These are phyloP conservation scores for Microdochium nivale DNA, from an alignment of 2,329 filamentous ascomycete species.

Conservation along the genomic window DNA sequence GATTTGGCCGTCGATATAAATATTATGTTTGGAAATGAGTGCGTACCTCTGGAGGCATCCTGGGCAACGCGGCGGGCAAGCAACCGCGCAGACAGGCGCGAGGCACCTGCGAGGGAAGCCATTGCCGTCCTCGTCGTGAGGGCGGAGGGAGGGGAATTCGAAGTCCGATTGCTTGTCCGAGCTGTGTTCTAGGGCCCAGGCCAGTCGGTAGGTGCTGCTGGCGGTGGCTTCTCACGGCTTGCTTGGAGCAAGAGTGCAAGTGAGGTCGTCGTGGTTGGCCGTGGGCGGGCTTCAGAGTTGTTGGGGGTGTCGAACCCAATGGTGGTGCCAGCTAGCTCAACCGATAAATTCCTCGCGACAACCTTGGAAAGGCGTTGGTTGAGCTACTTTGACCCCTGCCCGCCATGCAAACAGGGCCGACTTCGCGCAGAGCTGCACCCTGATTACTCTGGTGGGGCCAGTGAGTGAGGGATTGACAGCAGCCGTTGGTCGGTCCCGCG, in stretches of 20 bases:
- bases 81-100: constrained; percentile 54
- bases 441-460: neutral
- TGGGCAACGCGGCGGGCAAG: constrained; percentile 43
- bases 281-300: constrained; percentile 1
- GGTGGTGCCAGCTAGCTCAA: neutral
- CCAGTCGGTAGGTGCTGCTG: no score
- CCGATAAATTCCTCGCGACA: constrained; percentile 1
- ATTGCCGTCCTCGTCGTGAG: constrained; percentile 31
- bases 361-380: neutral
- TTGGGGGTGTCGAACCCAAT: neutral
- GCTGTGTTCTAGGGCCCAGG: neutral
- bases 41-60: constrained; percentile 51
- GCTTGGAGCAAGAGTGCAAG: no score
- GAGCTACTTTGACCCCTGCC: neutral
- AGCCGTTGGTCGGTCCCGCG: neutral
- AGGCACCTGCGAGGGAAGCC: constrained; percentile 58
- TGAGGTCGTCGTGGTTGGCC: neutral
- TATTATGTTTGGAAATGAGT: constrained; percentile 2
- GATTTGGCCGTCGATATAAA: constrained; percentile 4
- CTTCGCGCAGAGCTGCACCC: neutral
- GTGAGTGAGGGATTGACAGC: no score
- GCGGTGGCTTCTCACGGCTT: no score
- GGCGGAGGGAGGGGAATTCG: neutral
- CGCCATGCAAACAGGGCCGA: neutral
- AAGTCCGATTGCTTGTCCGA: neutral